phyloP scores from a whole-genome alignment of 495 filamentous ascomycete species.

The Tuber brumale region DNA sequence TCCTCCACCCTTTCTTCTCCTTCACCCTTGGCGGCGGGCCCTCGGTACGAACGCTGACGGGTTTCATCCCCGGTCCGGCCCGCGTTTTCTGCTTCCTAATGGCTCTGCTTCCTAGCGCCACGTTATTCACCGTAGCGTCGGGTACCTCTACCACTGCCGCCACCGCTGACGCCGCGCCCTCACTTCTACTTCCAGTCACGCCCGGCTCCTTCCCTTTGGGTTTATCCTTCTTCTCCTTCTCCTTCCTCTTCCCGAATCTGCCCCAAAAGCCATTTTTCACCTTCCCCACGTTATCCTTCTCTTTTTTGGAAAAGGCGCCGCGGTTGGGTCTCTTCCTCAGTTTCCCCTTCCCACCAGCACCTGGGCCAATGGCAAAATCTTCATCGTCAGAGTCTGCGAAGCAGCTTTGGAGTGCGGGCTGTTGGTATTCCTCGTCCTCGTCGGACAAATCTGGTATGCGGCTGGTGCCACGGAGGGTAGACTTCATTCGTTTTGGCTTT shows the following conservation, averaged over 20 bases:
- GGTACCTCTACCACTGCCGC: neutral
- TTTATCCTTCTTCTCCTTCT: neutral
- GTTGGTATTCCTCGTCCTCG: neutral
- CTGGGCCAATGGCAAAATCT: neutral
- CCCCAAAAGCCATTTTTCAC: neutral
- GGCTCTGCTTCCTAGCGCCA: neutral
- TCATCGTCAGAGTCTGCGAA: neutral
- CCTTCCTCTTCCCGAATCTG: neutral
- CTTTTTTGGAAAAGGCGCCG: neutral
- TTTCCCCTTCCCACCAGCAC: neutral
- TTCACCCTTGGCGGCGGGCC: neutral
- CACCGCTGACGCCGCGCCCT: neutral
- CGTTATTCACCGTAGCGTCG: neutral
- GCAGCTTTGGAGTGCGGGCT: neutral
- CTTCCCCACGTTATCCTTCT: neutral
- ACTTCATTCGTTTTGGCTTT: neutral
- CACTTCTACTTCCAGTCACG: neutral
- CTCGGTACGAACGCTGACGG: neutral
- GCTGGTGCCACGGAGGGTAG: neutral
- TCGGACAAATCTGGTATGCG: neutral
- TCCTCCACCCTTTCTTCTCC: neutral
- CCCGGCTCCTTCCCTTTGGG: neutral
- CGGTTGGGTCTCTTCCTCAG: neutral
- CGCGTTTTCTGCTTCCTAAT: neutral
- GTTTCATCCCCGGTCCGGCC: neutral